Conservation (phyloP, 305 asterid species). For the Solanum hybrid region DNA sequence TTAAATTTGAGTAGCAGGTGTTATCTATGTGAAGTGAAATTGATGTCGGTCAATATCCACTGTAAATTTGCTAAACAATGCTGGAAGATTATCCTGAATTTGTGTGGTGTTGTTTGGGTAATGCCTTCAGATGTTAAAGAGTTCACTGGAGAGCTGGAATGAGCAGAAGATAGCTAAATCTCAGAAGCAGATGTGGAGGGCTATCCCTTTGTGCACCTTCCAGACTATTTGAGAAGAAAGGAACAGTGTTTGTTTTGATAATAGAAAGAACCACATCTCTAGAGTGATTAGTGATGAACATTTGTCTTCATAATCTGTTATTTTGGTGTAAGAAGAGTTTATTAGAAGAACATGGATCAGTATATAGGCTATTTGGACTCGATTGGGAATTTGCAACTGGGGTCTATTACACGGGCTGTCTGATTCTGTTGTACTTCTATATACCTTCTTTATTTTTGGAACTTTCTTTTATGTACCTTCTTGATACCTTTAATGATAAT, state of each 20-base stretch:
- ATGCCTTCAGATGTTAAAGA: background rate
- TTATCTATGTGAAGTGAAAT: background rate
- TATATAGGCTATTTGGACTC: background rate
- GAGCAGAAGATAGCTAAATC: background rate
- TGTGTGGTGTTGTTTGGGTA: background rate
- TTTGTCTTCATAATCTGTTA: background rate
- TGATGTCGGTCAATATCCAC: background rate
- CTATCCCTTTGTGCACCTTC: background rate
- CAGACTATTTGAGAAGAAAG: background rate
- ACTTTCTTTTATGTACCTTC: background rate
- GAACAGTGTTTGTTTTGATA: background rate
- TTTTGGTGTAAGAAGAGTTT: background rate
- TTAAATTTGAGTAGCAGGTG: background rate
- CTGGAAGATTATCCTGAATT: background rate
- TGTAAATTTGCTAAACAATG: background rate
- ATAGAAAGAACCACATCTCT: background rate
- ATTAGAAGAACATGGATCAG: background rate
- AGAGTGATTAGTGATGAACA: background rate
- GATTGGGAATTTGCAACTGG: background rate
- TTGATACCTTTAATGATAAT: background rate
- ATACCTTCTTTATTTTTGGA: background rate
- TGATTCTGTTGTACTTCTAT: background rate
- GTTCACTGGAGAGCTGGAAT: background rate
- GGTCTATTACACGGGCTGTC: background rate
- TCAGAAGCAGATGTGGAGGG: background rate